Conservation (phyloP, 495 filamentous ascomycete genomes). For the Aspergillus conjunctus region DNA sequence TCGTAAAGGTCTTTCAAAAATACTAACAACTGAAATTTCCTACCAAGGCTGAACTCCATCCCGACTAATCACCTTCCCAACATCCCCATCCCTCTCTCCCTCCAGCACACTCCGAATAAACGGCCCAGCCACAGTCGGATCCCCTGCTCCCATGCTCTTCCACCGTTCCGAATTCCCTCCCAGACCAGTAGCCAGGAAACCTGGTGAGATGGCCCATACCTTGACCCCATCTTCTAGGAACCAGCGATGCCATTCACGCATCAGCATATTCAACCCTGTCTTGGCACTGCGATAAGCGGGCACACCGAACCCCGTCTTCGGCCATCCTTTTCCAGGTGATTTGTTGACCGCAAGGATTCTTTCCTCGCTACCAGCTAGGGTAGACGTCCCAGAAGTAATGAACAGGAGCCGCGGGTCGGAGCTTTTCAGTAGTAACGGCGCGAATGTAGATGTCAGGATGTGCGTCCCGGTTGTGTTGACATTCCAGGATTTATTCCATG, state of each 20-base stretch:
- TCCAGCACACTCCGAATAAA: conserved; percentile 50
- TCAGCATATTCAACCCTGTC: conserved; percentile 66
- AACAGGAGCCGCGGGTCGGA: conserved; percentile 51
- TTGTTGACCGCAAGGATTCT: conserved; percentile 31
- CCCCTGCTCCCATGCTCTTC: conserved; percentile 43
- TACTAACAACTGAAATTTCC: neutral
- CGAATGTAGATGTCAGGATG: conserved; percentile 47
- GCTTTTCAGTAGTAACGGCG: conserved; percentile 49
- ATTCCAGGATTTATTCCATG: conserved; percentile 57
- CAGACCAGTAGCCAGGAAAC: conserved; percentile 58
- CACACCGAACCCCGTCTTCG: conserved; percentile 32
- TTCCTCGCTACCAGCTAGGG: conserved; percentile 43
- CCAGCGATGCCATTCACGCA: conserved; percentile 57
- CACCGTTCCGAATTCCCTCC: conserved; percentile 34
- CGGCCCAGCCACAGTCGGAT: conserved; percentile 45
- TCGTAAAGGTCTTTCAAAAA: too few relatives aligned
- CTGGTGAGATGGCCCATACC: conserved; percentile 56
- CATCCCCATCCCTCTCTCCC: conserved; percentile 50
- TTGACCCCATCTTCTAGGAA: conserved; percentile 63
- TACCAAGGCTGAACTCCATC: conserved; percentile 47
- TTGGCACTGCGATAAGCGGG: conserved; percentile 56
- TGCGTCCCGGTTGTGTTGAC: conserved; percentile 57
- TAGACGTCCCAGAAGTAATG: conserved; percentile 50
- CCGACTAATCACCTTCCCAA: conserved; percentile 43
- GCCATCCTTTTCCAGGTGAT: conserved; percentile 48